These are phyloP conservation scores for Coniochaeta pulveracea DNA, from an alignment of 2,329 filamentous ascomycete species.

Conservation along the genomic window DNA sequence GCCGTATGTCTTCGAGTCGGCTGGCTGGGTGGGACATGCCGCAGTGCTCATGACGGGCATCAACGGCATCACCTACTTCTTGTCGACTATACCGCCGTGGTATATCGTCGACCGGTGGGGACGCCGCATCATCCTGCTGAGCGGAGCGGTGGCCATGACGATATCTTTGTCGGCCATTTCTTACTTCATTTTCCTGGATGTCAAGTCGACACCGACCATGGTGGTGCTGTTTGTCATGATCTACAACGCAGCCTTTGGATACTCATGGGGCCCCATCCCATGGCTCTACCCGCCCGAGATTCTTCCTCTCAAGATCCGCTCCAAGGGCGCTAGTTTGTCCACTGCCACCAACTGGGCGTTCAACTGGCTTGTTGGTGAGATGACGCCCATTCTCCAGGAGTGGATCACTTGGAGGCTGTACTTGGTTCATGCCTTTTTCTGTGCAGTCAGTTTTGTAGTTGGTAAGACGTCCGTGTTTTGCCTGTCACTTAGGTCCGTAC, in stretches of 20 bases:
- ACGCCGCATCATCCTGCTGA: constrained; percentile 77
- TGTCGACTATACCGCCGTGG: constrained; percentile 92
- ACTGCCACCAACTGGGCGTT: constrained; percentile 97
- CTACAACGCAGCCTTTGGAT: constrained; percentile 95
- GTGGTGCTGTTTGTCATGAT: constrained; percentile 96
- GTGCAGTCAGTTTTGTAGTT: constrained; percentile 86
- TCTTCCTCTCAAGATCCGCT: constrained; percentile 86
- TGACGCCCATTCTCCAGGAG: constrained; percentile 89
- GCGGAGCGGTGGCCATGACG: constrained; percentile 81
- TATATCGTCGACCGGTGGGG: constrained; percentile 92
- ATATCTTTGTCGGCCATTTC: constrained; percentile 81
- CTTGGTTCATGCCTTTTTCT: constrained; percentile 93
- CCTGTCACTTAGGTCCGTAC: constrained; percentile 2
- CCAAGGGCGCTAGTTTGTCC: constrained; percentile 91
- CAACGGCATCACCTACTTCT: constrained; percentile 80
- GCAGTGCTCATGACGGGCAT: constrained; percentile 96
- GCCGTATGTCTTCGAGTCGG: constrained; percentile 89
- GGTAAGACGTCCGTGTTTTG: constrained; percentile 48
- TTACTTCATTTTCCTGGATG: constrained; percentile 88
- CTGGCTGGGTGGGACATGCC: constrained; percentile 84
- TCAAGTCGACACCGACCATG: constrained; percentile 64
- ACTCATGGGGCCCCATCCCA: constrained; percentile 90
- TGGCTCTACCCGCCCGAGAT: constrained; percentile 99
- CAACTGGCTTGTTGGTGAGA: constrained; percentile 92
- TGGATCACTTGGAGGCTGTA: constrained; percentile 91